These are phyloP conservation scores for Microcyclospora tardicrescens DNA, from an alignment of 2,329 filamentous ascomycete species.

Conservation along the genomic window DNA sequence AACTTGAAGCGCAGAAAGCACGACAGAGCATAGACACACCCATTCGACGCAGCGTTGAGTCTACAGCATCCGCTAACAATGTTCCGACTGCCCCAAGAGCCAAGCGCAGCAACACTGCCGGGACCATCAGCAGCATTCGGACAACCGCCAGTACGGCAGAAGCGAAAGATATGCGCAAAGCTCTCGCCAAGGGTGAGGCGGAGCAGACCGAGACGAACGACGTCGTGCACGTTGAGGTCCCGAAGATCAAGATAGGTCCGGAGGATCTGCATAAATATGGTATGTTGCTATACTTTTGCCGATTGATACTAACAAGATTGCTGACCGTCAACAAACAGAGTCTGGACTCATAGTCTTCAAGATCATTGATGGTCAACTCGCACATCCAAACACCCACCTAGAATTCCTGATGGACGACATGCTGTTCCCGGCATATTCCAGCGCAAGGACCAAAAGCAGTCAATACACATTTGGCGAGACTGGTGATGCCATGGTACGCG, in stretches of 20 bases:
- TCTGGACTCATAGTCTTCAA: conserved; percentile 91
- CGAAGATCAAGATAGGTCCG: conserved; percentile 64
- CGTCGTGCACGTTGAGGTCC: conserved; percentile 41
- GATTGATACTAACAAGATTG: neutral
- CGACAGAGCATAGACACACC: conserved; percentile 10
- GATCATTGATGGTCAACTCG: conserved; percentile 76
- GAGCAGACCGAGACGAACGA: conserved; percentile 32
- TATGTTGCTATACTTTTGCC: conserved; percentile 25
- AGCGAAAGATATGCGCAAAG: conserved; percentile 27
- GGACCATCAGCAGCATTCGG: conserved; percentile 30
- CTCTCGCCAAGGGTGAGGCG: conserved; percentile 35
- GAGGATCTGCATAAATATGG: conserved; percentile 72
- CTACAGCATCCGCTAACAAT: conserved; percentile 1
- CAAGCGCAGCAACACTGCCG: conserved; percentile 19
- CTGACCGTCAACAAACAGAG: conserved; percentile 41
- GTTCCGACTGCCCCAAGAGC: conserved; percentile 1
- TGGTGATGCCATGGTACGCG: conserved; percentile 89
- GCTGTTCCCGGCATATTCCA: conserved; percentile 78
- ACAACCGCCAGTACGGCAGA: conserved; percentile 22
- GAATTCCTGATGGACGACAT: conserved; percentile 92
- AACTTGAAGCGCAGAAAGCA: conserved; percentile 30
- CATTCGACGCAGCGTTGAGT: conserved; percentile 7
- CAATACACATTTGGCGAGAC: conserved; percentile 71
- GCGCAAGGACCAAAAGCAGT: conserved; percentile 58
- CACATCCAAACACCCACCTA: conserved; percentile 60